Evolutionary conservation across 2,329 filamentous ascomycete genomes (phyloP).

Genomic region (Phialocephala subalpina): DNA sequence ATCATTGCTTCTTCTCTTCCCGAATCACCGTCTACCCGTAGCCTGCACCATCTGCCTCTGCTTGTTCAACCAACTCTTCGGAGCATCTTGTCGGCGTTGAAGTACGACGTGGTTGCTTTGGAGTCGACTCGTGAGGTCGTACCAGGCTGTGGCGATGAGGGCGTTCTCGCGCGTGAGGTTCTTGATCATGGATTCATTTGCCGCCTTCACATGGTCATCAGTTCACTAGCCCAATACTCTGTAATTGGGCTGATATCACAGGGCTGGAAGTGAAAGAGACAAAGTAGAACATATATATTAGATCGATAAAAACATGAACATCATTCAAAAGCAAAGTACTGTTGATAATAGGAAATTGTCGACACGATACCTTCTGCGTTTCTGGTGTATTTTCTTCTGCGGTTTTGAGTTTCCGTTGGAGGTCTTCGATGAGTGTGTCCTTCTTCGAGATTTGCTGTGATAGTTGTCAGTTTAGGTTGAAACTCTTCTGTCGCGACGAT

Average conservation of each 20-base stretch:
- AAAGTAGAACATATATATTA: conserved; percentile 13
- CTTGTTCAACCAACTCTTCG: conserved; percentile 85
- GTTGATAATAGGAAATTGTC: conserved; percentile 25
- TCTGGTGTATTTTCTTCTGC: conserved; percentile 39
- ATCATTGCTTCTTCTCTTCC: background rate
- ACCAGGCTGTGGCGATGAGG: conserved; percentile 85
- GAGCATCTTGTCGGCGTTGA: conserved; percentile 76
- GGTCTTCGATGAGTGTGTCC: conserved; percentile 38
- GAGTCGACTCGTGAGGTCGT: conserved; percentile 78
- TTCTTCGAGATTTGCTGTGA: conserved; percentile 40
- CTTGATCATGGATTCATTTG: conserved; percentile 46
- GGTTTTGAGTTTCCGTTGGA: conserved; percentile 39
- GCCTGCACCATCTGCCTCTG: conserved; percentile 75
- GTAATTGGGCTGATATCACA: background rate
- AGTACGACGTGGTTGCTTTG: conserved; percentile 86
- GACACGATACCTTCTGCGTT: conserved; percentile 42
- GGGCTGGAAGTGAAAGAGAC: background rate
- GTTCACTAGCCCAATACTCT: background rate
- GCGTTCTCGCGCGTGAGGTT: conserved; percentile 80
- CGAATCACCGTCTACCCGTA: conserved; percentile 40
- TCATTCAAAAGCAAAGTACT: conserved; percentile 5
- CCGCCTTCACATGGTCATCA: conserved; percentile 36
- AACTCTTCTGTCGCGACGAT: background rate
- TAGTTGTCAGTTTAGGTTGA: conserved; percentile 33
- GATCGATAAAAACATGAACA: conserved; percentile 1